phyloP scores from a whole-genome alignment of 1,284 basidiomycete genomes.

The Bjerkandera adusta region DNA sequence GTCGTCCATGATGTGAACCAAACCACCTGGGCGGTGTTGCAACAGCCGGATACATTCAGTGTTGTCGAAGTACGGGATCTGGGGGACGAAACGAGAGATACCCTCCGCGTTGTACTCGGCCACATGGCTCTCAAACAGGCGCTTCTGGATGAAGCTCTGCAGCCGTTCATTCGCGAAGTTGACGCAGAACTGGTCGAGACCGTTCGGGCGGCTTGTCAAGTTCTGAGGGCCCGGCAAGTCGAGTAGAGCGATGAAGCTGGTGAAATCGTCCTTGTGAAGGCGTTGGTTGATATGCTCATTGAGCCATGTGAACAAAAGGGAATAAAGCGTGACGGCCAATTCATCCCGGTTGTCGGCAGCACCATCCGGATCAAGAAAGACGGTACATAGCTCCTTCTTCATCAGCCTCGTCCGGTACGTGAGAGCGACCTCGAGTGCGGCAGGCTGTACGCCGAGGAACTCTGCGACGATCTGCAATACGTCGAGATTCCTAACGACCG shows the following conservation, averaged over 20 bases:
- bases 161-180: slow-evolving; percentile 95
- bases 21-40: slow-evolving; percentile 85
- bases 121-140: slow-evolving; percentile 76
- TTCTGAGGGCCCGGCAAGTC: slow-evolving; percentile 95
- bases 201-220: slow-evolving; percentile 81
- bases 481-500: slow-evolving; percentile 82
- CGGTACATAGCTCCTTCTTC: slow-evolving; percentile 92
- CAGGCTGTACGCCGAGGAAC: slow-evolving; percentile 83
- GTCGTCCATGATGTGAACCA: slow-evolving; percentile 98
- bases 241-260: slow-evolving; percentile 92
- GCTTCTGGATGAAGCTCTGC: slow-evolving; percentile 81
- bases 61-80: slow-evolving; percentile 89
- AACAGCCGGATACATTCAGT: slow-evolving; percentile 86
- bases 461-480: slow-evolving; percentile 82
- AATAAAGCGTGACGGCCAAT: slow-evolving; percentile 91
- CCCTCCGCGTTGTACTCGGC: slow-evolving; percentile 86
- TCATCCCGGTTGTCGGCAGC: slow-evolving; percentile 93
- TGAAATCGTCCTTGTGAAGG: slow-evolving; percentile 88
- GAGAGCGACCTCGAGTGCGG: slow-evolving; percentile 79
- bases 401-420: slow-evolving; percentile 93
- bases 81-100: slow-evolving; percentile 69
- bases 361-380: slow-evolving; percentile 93
- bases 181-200: slow-evolving; percentile 94
- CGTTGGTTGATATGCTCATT: slow-evolving; percentile 96
- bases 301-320: slow-evolving; percentile 94